A percentile compares a stretch with the other conserved stretches of the same genome.
phyloP scores from a whole-genome alignment of 2,329 filamentous ascomycete species.

The Colletotrichum cereale region DNA sequence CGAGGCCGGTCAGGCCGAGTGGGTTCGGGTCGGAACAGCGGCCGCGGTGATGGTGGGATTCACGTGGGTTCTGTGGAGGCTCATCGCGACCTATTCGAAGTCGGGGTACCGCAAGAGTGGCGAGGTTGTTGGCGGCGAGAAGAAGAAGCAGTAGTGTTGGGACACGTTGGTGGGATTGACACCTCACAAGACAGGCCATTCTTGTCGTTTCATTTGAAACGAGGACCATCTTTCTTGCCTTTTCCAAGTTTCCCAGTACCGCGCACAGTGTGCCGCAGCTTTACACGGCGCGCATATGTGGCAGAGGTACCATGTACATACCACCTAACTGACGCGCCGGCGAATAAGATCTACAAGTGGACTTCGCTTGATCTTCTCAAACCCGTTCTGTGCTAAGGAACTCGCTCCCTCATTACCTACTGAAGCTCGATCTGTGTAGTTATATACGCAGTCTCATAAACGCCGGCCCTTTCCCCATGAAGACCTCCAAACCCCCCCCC shows the following conservation, averaged over 20 bases:
- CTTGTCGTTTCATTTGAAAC: constrained; percentile 7
- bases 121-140: constrained; percentile 20
- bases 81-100: constrained; percentile 55
- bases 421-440: background rate
- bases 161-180: too few species aligned
- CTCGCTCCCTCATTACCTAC: background rate
- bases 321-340: background rate
- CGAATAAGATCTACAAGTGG: background rate
- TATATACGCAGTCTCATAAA: background rate
- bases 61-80: constrained; percentile 75
- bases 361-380: background rate
- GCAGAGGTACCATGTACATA: background rate
- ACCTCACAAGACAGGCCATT: background rate
- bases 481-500: too few species aligned
- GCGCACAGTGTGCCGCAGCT: constrained; percentile 5
- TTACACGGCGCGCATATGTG: constrained; percentile 12
- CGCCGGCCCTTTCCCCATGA: background rate
- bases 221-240: constrained; percentile 20
- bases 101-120: constrained; percentile 48
- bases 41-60: constrained; percentile 73
- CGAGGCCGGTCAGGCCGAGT: constrained; percentile 61
- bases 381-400: background rate
- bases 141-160: constrained; percentile 33
- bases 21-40: constrained; percentile 68
- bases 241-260: background rate